A percentile compares a stretch with the other conserved stretches of the same genome.
phyloP scores from a whole-genome alignment of 2,329 filamentous ascomycete species.

The Metarhizium sp. region DNA sequence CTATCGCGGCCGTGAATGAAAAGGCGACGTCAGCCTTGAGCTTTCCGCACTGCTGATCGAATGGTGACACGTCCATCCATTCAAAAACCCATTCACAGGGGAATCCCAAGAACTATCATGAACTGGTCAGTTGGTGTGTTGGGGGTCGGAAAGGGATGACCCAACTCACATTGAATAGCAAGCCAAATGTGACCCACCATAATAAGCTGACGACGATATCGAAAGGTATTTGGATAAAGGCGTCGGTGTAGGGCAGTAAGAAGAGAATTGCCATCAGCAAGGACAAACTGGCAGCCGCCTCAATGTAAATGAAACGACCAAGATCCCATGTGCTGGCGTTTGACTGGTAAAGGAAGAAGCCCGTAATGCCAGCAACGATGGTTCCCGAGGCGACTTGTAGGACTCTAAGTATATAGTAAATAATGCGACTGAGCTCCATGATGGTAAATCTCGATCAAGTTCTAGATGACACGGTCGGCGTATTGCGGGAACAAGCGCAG shows the following conservation, averaged over 20 bases:
- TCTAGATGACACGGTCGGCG: not conserved
- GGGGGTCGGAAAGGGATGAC: not conserved
- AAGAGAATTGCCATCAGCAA: slow-evolving; percentile 55
- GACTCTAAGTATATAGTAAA: slow-evolving; percentile 13
- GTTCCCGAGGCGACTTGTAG: slow-evolving; percentile 50
- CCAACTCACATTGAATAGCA: slow-evolving; percentile 42
- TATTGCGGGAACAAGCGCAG: not conserved
- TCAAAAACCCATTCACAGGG: slow-evolving; percentile 42
- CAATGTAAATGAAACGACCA: slow-evolving; percentile 60
- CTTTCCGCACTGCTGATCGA: slow-evolving; percentile 41
- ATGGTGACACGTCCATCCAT: slow-evolving; percentile 39
- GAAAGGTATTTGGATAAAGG: slow-evolving; percentile 56
- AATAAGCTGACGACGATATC: slow-evolving; percentile 54
- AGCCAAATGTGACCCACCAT: slow-evolving; percentile 56
- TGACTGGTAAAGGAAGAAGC: slow-evolving; percentile 45
- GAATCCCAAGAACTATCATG: slow-evolving; percentile 24
- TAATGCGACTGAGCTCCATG: slow-evolving; percentile 2
- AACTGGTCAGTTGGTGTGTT: not conserved
- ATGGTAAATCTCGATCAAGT: not conserved
- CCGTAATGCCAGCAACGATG: slow-evolving; percentile 56
- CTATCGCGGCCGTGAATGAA: slow-evolving; percentile 53
- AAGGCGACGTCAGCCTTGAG: slow-evolving; percentile 60
- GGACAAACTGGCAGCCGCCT: slow-evolving; percentile 56
- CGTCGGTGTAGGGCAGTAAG: slow-evolving; percentile 55
- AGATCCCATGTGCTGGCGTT: slow-evolving; percentile 31